Conservation (phyloP, 1,284 basidiomycete species). For the Trichosporon sp. region DNA sequence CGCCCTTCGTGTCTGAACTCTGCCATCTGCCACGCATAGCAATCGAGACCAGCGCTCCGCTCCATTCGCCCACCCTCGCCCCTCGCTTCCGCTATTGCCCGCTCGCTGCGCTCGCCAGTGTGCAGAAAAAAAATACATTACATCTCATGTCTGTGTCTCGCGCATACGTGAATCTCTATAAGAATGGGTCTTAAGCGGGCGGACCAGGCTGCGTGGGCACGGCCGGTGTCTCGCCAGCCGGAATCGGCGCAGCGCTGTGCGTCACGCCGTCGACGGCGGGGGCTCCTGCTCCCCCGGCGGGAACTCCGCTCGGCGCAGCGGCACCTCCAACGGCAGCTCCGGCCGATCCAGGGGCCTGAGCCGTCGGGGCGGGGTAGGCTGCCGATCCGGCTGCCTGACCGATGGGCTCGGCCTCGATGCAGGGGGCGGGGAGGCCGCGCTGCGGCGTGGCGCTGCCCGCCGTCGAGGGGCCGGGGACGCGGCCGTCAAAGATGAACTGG, state of each 20-base stretch:
- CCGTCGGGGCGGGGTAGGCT: neutral
- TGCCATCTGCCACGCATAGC: no score
- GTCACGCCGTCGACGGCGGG: neutral
- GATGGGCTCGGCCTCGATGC: conserved; percentile 16
- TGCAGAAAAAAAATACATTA: neutral
- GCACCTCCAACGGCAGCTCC: neutral
- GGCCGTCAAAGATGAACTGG: conserved; percentile 64
- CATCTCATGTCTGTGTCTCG: neutral
- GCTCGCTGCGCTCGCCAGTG: neutral
- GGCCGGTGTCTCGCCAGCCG: neutral
- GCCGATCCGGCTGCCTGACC: neutral
- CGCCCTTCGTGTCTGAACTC: no score
- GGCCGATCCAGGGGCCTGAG: neutral
- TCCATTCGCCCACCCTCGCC: neutral
- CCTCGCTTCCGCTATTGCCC: no score
- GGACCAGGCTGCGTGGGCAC: neutral
- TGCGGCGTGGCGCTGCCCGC: conserved; percentile 23
- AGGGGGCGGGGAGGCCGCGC: neutral
- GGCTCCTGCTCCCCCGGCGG: neutral
- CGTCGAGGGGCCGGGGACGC: conserved; percentile 33
- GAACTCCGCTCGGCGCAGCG: neutral
- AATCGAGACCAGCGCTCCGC: no score
- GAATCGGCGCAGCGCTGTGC: neutral
- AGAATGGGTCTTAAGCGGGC: neutral
- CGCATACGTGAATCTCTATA: neutral